phyloP scores from a whole-genome alignment of 2,329 filamentous ascomycete genomes.

The Ascochyta clinopodiicola region DNA sequence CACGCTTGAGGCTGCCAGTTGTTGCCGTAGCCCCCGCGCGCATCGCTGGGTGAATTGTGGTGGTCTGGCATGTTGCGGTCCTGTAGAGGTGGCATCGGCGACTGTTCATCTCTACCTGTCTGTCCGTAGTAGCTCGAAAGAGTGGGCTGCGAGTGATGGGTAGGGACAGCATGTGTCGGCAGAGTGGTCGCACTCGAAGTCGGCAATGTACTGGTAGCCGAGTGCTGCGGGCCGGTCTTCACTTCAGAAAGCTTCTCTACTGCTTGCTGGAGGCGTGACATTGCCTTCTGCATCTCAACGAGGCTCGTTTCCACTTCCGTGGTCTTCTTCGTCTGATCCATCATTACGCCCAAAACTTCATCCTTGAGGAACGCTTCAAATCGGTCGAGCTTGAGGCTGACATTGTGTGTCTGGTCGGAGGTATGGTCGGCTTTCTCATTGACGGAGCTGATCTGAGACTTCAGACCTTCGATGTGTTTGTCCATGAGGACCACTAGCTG shows the following conservation, averaged over 20 bases:
- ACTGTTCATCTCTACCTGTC: conserved; percentile 14
- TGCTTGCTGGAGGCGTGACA: conserved; percentile 34
- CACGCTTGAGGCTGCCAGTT: conserved; percentile 24
- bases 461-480: conserved; percentile 35
- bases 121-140: conserved; percentile 29
- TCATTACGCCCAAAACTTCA: conserved; percentile 32
- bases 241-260: conserved; percentile 24
- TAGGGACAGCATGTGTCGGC: conserved; percentile 10
- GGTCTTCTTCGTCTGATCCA: conserved; percentile 34
- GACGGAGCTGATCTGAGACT: conserved; percentile 30
- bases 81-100: conserved; percentile 19
- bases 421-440: conserved; percentile 30
- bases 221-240: conserved; percentile 7
- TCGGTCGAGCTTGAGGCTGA: conserved; percentile 35
- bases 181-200: conserved; percentile 5
- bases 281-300: conserved; percentile 33
- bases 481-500: conserved; percentile 27
- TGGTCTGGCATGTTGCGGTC: conserved; percentile 17
- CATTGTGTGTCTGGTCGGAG: conserved; percentile 25
- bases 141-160: conserved; percentile 34
- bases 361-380: conserved; percentile 36
- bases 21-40: conserved; percentile 21
- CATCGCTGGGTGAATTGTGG: conserved; percentile 25
- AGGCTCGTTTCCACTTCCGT: conserved; percentile 32
- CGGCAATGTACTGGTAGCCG: conserved; percentile 1